These are phyloP conservation scores for Globisporangium polare DNA, from an alignment of 352 stramenopile genomes.

Conservation along the genomic window DNA sequence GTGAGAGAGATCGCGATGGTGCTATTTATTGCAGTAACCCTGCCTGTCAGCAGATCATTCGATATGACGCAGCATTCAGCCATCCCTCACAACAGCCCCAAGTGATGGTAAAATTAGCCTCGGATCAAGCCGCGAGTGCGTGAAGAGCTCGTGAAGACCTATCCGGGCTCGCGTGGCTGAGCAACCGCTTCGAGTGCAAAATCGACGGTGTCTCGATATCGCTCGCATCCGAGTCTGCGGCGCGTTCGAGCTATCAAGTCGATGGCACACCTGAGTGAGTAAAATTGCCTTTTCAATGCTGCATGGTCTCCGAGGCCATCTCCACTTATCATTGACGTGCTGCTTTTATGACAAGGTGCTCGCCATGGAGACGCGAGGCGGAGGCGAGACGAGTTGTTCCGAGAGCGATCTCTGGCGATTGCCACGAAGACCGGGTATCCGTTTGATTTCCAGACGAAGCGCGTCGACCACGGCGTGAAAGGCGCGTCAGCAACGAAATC, in stretches of 20 bases:
- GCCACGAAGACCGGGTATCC: conserved; percentile 44
- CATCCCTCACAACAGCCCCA: not conserved
- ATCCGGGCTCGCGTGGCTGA: not conserved
- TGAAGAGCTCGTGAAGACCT: not conserved
- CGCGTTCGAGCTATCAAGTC: not conserved
- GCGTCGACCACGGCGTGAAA: conserved; percentile 7
- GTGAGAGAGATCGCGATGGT: not conserved
- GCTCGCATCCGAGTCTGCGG: not conserved
- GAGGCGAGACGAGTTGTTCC: conserved; percentile 42
- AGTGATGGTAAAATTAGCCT: not conserved
- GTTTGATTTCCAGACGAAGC: conserved; percentile 24
- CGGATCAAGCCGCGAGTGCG: not conserved
- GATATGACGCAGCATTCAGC: not conserved
- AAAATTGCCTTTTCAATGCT: not conserved
- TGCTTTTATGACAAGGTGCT: conserved; percentile 28
- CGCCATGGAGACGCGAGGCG: conserved; percentile 51
- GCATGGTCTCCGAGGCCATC: not conserved
- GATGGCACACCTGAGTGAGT: conserved; percentile 9
- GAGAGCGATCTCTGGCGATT: conserved; percentile 40
- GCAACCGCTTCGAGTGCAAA: not conserved
- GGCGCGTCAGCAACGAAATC: not conserved
- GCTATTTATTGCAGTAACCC: conserved; percentile 1
- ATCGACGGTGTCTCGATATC: not conserved
- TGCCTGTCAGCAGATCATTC: not conserved
- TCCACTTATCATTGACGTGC: not conserved